These are phyloP conservation scores for Rhododendron griersonianum DNA, from an alignment of 148 eudicot genomes.

Conservation along the genomic window DNA sequence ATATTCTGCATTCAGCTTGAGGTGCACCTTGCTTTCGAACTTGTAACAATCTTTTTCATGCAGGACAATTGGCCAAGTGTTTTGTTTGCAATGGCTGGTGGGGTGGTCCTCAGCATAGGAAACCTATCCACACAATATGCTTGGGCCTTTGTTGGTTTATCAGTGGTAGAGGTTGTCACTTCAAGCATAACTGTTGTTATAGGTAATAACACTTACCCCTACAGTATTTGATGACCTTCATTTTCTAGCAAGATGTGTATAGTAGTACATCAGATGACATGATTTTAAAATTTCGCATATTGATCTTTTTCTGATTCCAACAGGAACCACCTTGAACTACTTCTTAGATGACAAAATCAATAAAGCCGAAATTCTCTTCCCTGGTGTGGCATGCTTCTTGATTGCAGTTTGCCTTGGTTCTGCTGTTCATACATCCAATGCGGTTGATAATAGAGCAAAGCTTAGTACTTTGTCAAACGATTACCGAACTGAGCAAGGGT, in stretches of 20 bases:
- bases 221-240: background rate
- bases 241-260: background rate
- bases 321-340: slow-evolving; percentile 91
- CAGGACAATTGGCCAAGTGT: slow-evolving; percentile 84
- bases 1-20: background rate
- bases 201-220: slow-evolving; percentile 31
- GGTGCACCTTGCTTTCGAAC: slow-evolving; percentile 3
- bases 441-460: slow-evolving; percentile 56
- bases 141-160: slow-evolving; percentile 83
- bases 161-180: slow-evolving; percentile 67
- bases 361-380: slow-evolving; percentile 75
- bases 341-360: slow-evolving; percentile 80
- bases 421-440: slow-evolving; percentile 61
- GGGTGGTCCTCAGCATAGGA: slow-evolving; percentile 71
- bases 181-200: slow-evolving; percentile 83
- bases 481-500: slow-evolving; percentile 37
- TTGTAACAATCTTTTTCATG: background rate
- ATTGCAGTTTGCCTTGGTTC: slow-evolving; percentile 76
- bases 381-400: slow-evolving; percentile 85
- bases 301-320: slow-evolving; percentile 2
- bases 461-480: slow-evolving; percentile 28
- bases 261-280: background rate
- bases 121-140: slow-evolving; percentile 83
- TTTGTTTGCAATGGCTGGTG: slow-evolving; percentile 83
- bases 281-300: background rate